Base-by-base conservation (phyloP, 306 rosid genomes). In the Mucuna pruriens region DNA sequence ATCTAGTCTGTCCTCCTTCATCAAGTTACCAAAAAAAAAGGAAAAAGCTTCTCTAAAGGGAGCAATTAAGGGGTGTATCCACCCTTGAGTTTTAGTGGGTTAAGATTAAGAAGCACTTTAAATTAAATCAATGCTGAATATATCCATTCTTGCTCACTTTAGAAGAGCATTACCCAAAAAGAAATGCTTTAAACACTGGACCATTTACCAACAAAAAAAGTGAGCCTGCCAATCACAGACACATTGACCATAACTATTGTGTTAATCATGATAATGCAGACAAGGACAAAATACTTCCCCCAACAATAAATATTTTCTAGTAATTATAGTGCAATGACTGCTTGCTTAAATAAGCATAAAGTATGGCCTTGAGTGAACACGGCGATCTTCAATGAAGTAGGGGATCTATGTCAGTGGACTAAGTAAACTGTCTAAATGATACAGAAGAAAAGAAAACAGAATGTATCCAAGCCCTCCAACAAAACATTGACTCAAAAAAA, bases 361-460 rank as follows among this genome's bases (percentile, higher is more conserved):
- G n/a, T n/a, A 38, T 36, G 67, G 66, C 38, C 40, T 26, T 60
- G 19, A 60, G 39, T 60, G 13, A n/a, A 49, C 19, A 25, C 65
- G 9, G 17, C 2, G 7, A 12, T 22, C 15, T 25, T 58, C 34
- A 58, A 58, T 58, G n/a, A 23, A 11, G 17, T 25, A 25, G 38
- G 9, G 45, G 58, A 52, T 81, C 60, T 40, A 65, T 15, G 23
- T 33, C 38, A 60, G 12, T 48, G 36, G 38, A 39, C 55, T 17
- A 17, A 62, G 79, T 49, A 26, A 17, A 67, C 8, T 40, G 9
- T 76, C 57, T 36, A 69, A 77, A 75, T 34, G 8, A 74, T 52
- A 46, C 51, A 42, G 19, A 38, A 65, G 60, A 82, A n/a, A n/a
- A n/a, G n/a, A n/a, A n/a, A 76, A 65, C 65, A 69, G n/a, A 76